phyloP scores from a whole-genome alignment of 805 yeast genomes.

The Tetrapisispora taiwanensis region DNA sequence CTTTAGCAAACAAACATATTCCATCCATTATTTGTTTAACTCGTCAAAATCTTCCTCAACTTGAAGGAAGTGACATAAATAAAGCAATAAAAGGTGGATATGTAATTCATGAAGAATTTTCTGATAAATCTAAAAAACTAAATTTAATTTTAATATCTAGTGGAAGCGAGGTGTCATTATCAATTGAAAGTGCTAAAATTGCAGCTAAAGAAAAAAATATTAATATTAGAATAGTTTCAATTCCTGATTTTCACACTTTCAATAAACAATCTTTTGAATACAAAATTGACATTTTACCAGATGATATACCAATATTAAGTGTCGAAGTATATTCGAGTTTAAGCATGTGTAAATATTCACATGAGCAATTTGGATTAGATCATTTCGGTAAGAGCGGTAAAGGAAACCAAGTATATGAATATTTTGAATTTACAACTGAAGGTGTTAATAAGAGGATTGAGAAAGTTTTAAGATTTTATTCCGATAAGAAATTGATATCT shows the following conservation, averaged over 20 bases:
- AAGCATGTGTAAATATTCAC: constrained; percentile 94
- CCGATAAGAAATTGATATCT: constrained; percentile 60
- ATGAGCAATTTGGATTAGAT: constrained; percentile 91
- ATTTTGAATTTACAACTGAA: constrained; percentile 84
- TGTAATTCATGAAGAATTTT: constrained; percentile 44
- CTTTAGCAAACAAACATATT: constrained; percentile 50
- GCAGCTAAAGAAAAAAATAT: constrained; percentile 41
- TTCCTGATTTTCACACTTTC: constrained; percentile 89
- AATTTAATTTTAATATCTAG: constrained; percentile 77
- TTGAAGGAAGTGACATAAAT: constrained; percentile 85
- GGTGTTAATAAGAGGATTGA: constrained; percentile 82
- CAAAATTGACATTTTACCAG: constrained; percentile 81
- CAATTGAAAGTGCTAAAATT: constrained; percentile 72
- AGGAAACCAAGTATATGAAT: constrained; percentile 70
- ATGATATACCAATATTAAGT: constrained; percentile 85
- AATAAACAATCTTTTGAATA: constrained; percentile 76
- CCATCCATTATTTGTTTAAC: constrained; percentile 71
- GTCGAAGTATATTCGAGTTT: constrained; percentile 86
- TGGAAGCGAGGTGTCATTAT: constrained; percentile 83
- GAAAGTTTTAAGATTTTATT: constrained; percentile 71
- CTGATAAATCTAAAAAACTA: constrained; percentile 28
- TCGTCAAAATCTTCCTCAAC: constrained; percentile 86
- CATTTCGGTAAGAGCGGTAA: constrained; percentile 96
- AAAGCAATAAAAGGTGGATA: constrained; percentile 95
- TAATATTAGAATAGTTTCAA: constrained; percentile 74